Base-by-base conservation (phyloP, 768 basidiomycete species). In the Phlegmacium glaucopus region DNA sequence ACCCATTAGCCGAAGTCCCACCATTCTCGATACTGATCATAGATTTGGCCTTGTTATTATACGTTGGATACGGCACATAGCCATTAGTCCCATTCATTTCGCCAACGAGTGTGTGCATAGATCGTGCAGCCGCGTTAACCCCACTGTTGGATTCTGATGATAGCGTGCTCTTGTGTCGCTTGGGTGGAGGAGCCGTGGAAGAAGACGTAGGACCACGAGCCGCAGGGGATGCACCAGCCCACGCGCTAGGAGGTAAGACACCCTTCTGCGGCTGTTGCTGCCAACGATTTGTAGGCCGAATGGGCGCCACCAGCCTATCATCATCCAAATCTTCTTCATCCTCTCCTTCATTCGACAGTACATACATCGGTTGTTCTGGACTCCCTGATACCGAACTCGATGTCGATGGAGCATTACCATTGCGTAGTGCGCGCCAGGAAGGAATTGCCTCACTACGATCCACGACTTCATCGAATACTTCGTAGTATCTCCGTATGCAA, bases 401-500 rank as follows among this genome's bases (percentile, higher is more conserved):
- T 25, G 61, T 63, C 9, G 39, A 49, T 29, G 30, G 49, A 8
- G 50, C 56, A 17, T 47, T 56, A 18, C 61, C 61, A 16, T 43
- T 58, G 4, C 64, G 67, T 22, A 60, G 50, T 6, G 67, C 59
- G 27, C 64, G 63, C 46, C 57, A 65, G 2, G 62, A 68, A 1
- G 68, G 67, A 11, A 78, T 52, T 3, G 82, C 82, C 54, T 90
- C 88, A 49, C 75, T 76, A 12, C 82, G 77, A 65, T 91, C 90
- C 47, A 63, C 67, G n/a, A 85, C 65, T 55, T 92, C 90, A 60
- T 91, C 90, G 55, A 93, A 93, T 26, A 92, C 71, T 61, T 93
- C 90, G 61, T 85, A 91, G 61, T 92, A 93, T 36, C 80, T 79
- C 56, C 86, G 77, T 42, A 92, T 90, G 62, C 87, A 92, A 36